phyloP scores from a whole-genome alignment of 75 land plant species.

The Isoetes taiwanensis region DNA sequence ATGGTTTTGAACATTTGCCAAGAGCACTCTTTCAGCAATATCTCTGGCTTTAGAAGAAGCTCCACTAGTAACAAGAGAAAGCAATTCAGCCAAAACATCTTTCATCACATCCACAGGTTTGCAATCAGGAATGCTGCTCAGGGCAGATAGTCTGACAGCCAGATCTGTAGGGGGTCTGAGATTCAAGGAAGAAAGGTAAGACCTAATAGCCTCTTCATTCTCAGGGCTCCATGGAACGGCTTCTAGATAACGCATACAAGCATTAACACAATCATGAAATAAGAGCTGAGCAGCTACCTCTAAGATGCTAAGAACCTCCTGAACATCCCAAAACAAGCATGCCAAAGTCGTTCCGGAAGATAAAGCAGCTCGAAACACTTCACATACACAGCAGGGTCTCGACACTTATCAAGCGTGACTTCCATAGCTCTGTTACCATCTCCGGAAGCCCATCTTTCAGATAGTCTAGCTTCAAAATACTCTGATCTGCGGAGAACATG shows the following conservation, averaged over 20 bases:
- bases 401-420: slow-evolving; percentile 15
- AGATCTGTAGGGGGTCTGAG: slow-evolving; percentile 22
- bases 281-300: slow-evolving; percentile 32
- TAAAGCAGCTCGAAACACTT: slow-evolving; percentile 21
- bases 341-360: slow-evolving; percentile 17
- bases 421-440: slow-evolving; percentile 9
- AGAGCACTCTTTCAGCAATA: slow-evolving; percentile 29
- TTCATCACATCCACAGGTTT: slow-evolving; percentile 31
- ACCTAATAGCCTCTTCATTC: slow-evolving; percentile 14
- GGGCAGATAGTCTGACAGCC: slow-evolving; percentile 20
- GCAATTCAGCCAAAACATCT: slow-evolving; percentile 24
- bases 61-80: slow-evolving; percentile 28
- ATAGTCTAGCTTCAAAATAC: slow-evolving; percentile 28
- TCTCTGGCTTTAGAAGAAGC: slow-evolving; percentile 31
- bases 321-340: slow-evolving; percentile 19
- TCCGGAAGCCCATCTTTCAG: slow-evolving; percentile 22
- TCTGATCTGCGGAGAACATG: slow-evolving; percentile 17
- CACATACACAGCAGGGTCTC: slow-evolving; percentile 14
- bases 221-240: slow-evolving; percentile 26
- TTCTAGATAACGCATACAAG: slow-evolving; percentile 33
- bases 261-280: slow-evolving; percentile 24
- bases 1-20: slow-evolving; percentile 18
- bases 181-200: slow-evolving; percentile 18
- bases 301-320: slow-evolving; percentile 24
- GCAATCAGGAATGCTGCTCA: slow-evolving; percentile 12